A percentile compares a stretch with the other conserved stretches of the same genome.
Conservation (phyloP, 768 basidiomycete genomes). For the Obba rivulosa region DNA sequence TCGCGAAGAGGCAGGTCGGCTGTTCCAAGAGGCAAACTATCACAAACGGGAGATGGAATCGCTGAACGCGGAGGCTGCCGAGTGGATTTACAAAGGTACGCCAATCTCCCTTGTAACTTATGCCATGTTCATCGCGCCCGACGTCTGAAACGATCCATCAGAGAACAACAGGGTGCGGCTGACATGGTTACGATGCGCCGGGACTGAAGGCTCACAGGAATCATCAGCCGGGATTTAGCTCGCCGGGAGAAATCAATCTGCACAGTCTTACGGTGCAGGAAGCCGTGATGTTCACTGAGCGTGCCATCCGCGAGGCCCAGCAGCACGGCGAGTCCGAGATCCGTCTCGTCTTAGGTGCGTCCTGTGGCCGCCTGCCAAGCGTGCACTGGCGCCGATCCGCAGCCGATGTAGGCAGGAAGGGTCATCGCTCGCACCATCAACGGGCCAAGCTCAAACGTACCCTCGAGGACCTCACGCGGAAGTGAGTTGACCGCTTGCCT, state of each 20-base stretch:
- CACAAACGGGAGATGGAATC: slow-evolving; percentile 75
- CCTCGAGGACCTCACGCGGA: slow-evolving; percentile 79
- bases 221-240: slow-evolving; percentile 43
- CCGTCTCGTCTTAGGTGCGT: slow-evolving; percentile 79
- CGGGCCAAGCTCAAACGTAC: slow-evolving; percentile 89
- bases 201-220: not conserved
- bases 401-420: slow-evolving; percentile 52
- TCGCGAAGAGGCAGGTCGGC: slow-evolving; percentile 73
- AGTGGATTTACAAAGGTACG: slow-evolving; percentile 82
- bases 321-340: slow-evolving; percentile 57
- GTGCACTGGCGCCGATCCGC: not conserved
- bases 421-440: slow-evolving; percentile 73
- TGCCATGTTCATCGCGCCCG: not conserved
- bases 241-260: slow-evolving; percentile 75
- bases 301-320: slow-evolving; percentile 63
- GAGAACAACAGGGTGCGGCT: slow-evolving; percentile 67
- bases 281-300: slow-evolving; percentile 71
- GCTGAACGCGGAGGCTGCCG: slow-evolving; percentile 75
- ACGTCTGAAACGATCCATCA: slow-evolving; percentile 19
- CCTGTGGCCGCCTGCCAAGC: not conserved
- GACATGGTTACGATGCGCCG: not conserved
- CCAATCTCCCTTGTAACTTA: not conserved
- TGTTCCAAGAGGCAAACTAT: slow-evolving; percentile 74
- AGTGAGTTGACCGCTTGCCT: slow-evolving; percentile 37
- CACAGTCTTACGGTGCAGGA: slow-evolving; percentile 95